Evolutionary conservation across 169 alveolate genomes (phyloP).

Genomic region (Miamiensis avidus): DNA sequence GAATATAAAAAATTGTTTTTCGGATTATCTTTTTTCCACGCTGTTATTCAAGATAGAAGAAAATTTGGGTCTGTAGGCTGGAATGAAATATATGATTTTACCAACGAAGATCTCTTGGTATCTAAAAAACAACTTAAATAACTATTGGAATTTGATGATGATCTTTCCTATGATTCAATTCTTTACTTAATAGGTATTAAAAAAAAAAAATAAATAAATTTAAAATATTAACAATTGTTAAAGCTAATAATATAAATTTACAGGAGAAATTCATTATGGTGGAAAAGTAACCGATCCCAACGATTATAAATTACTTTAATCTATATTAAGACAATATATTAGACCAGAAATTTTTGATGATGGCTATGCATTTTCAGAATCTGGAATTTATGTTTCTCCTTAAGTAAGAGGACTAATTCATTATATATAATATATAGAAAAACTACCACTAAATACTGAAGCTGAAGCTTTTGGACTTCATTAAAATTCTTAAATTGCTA

Average conservation of each 20-base stretch:
- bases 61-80: constrained; percentile 95
- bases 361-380: constrained; percentile 75
- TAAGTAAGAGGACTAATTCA: constrained; percentile 85
- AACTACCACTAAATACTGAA: constrained; percentile 88
- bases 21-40: constrained; percentile 95
- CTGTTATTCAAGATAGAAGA: constrained; percentile 92
- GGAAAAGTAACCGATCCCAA: constrained; percentile 94
- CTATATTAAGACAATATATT: constrained; percentile 72
- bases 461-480: constrained; percentile 97
- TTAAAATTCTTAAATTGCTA: constrained; percentile 92
- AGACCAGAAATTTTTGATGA: constrained; percentile 63
- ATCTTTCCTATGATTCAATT: constrained; percentile 89
- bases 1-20: constrained; percentile 87
- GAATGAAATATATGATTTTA: constrained; percentile 91
- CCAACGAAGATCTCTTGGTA: constrained; percentile 89
- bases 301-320: constrained; percentile 84
- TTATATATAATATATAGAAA: constrained; percentile 84
- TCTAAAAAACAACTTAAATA: constrained; percentile 85
- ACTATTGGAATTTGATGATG: constrained; percentile 87
- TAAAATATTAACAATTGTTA: too few relatives aligned
- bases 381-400: constrained; percentile 90
- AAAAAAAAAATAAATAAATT: too few relatives aligned
- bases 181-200: constrained; percentile 89
- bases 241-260: too few relatives aligned
- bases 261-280: constrained; percentile 93